Percentiles rank a stretch among this genome's conserved stretches.
Evolutionary conservation across 805 yeast species (phyloP).

Genomic region (Babjeviella inositovora): DNA sequence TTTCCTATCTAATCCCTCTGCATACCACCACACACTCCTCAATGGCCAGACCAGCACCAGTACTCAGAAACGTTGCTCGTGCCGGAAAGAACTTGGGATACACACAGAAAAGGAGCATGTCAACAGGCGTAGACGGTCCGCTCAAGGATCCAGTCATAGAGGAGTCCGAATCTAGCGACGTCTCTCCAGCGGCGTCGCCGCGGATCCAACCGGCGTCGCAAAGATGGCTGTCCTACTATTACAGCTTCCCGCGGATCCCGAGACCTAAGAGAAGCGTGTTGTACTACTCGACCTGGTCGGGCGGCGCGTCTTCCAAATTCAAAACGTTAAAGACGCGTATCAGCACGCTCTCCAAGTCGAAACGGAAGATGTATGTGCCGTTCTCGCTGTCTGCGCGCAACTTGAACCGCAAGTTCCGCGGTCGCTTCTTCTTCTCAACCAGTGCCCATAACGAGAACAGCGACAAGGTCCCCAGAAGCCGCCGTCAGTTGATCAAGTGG

Average conservation of each 20-base stretch:
- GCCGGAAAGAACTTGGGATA: too few relatives aligned
- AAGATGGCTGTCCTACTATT: too few relatives aligned
- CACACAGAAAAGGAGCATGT: too few relatives aligned
- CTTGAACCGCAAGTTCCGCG: slow-evolving; percentile 3
- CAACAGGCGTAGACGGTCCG: too few relatives aligned
- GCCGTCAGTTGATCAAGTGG: slow-evolving; percentile 26
- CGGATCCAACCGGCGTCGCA: too few relatives aligned
- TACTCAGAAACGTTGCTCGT: too few relatives aligned
- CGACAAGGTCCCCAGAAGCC: slow-evolving; percentile 9
- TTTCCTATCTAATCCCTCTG: too few relatives aligned
- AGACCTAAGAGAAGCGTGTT: slow-evolving; percentile 37
- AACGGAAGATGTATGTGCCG: slow-evolving; percentile 4
- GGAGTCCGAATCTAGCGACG: too few relatives aligned
- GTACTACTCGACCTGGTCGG: slow-evolving; percentile 22
- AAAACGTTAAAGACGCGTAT: slow-evolving; percentile 7
- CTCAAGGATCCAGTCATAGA: too few relatives aligned
- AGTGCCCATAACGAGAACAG: slow-evolving; percentile 3
- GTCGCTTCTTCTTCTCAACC: slow-evolving; percentile 1
- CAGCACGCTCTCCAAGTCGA: slow-evolving; percentile 6
- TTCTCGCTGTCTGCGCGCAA: slow-evolving; percentile 7
- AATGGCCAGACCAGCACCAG: too few relatives aligned
- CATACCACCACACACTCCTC: too few relatives aligned
- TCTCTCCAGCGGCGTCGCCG: too few relatives aligned
- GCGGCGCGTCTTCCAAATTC: slow-evolving; percentile 10
- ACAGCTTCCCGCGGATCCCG: slow-evolving; percentile 36